Evolutionary conservation across 495 filamentous ascomycete genomes (phyloP).

Genomic region (Hypoxylon intermedium): DNA sequence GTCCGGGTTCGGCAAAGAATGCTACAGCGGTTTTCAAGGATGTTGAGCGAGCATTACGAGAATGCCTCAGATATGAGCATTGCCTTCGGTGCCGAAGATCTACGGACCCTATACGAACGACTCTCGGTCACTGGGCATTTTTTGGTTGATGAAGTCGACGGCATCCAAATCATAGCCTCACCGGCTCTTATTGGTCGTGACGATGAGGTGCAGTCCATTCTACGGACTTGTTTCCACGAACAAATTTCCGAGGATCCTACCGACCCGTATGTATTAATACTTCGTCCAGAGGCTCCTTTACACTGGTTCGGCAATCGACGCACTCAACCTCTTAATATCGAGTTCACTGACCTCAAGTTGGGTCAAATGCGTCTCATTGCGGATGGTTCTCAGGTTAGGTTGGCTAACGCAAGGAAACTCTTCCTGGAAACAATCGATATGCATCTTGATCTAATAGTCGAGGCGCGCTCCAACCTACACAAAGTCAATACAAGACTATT

Average conservation of each 20-base stretch:
- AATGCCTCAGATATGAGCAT: conserved; percentile 95
- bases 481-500: conserved; percentile 91
- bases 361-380: conserved; percentile 89
- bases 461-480: conserved; percentile 89
- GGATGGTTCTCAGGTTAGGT: conserved; percentile 79
- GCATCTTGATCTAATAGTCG: conserved; percentile 84
- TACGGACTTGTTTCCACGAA: conserved; percentile 87
- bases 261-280: conserved; percentile 82
- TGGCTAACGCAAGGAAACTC: conserved; percentile 76
- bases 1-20: conserved; percentile 93
- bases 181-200: conserved; percentile 75
- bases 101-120: conserved; percentile 78
- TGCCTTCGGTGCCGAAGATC: conserved; percentile 66
- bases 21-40: conserved; percentile 76
- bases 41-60: conserved; percentile 90
- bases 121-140: conserved; percentile 89
- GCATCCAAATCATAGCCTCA: conserved; percentile 84
- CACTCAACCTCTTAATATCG: conserved; percentile 72
- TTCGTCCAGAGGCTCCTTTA: conserved; percentile 79
- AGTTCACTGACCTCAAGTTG: conserved; percentile 82
- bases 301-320: conserved; percentile 83
- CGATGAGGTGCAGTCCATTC: conserved; percentile 80
- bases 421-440: conserved; percentile 80
- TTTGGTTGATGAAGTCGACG: conserved; percentile 76
- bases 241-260: conserved; percentile 75